Evolutionary conservation across 495 filamentous ascomycete species (phyloP).

Genomic region (Hypoxylon lienhwacheense): DNA sequence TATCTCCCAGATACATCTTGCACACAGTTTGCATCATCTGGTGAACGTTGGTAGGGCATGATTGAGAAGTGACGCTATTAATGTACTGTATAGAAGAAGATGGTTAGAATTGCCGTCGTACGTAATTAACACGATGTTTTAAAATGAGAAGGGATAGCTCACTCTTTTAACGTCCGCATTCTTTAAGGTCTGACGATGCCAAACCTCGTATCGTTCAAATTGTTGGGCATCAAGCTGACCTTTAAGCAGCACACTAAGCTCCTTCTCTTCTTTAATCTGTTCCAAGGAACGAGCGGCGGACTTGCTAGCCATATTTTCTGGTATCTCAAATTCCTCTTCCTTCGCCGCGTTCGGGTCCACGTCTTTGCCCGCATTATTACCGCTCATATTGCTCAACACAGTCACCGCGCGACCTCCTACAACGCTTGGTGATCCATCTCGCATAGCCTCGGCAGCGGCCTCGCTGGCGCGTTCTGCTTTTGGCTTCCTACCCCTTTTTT

Average conservation of each 20-base stretch:
- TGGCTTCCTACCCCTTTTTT: conserved; percentile 68
- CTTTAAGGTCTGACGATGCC: conserved; percentile 67
- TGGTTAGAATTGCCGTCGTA: conserved; percentile 35
- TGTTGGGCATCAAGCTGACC: conserved; percentile 69
- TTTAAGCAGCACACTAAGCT: conserved; percentile 61
- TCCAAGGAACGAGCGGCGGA: conserved; percentile 60
- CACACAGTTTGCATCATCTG: conserved; percentile 77
- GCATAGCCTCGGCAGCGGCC: conserved; percentile 45
- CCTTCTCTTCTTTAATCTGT: conserved; percentile 70
- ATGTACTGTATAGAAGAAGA: conserved; percentile 55
- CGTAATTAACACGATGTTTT: too few species aligned
- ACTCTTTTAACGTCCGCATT: conserved; percentile 55
- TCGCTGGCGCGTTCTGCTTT: conserved; percentile 61
- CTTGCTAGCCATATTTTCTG: conserved; percentile 59
- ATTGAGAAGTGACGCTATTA: conserved; percentile 88
- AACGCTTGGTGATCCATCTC: conserved; percentile 44
- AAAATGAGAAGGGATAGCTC: conserved; percentile 21
- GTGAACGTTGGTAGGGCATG: conserved; percentile 75
- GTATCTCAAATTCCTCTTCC: conserved; percentile 65
- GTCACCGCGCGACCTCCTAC: conserved; percentile 55
- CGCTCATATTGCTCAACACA: conserved; percentile 49
- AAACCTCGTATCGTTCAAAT: conserved; percentile 71
- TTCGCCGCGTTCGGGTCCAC: conserved; percentile 65
- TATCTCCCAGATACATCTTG: conserved; percentile 81
- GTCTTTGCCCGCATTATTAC: conserved; percentile 27